phyloP scores from a whole-genome alignment of 192 early-diverging fungal species.

The Entomortierella beljakovae region DNA sequence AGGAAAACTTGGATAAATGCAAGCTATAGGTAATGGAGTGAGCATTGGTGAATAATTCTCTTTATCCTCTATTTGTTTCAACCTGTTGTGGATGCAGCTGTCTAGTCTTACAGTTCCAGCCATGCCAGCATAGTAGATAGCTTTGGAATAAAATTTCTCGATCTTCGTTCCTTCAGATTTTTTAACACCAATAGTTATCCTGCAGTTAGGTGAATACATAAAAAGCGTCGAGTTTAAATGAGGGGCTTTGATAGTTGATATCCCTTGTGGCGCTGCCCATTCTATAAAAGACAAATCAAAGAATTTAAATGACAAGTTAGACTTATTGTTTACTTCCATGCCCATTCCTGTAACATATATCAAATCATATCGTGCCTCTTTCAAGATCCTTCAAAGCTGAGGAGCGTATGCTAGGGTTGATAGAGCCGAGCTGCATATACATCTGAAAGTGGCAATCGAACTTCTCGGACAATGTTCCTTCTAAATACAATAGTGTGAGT shows the following conservation, averaged over 20 bases:
- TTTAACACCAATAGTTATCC: slow-evolving; percentile 35
- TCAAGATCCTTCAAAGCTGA: slow-evolving; percentile 59
- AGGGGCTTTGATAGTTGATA: slow-evolving; percentile 57
- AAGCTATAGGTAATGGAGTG: background rate
- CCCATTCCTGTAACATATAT: too few species aligned
- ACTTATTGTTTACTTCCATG: too few species aligned
- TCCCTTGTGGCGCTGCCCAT: slow-evolving; percentile 63
- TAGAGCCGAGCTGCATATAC: slow-evolving; percentile 61
- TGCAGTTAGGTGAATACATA: slow-evolving; percentile 62
- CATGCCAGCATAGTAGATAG: slow-evolving; percentile 61
- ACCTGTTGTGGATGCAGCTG: too few species aligned
- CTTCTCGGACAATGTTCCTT: slow-evolving; percentile 20
- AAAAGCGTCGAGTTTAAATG: slow-evolving; percentile 53
- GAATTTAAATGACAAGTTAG: too few species aligned
- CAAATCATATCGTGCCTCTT: slow-evolving; percentile 56
- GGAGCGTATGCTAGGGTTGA: slow-evolving; percentile 49
- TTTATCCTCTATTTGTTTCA: too few species aligned
- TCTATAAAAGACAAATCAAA: slow-evolving; percentile 38
- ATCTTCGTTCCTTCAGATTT: slow-evolving; percentile 60
- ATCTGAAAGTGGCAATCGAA: slow-evolving; percentile 58
- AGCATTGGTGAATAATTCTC: background rate
- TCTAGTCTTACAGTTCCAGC: slow-evolving; percentile 55
- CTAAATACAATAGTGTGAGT: too few species aligned
- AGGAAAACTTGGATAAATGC: slow-evolving; percentile 57
- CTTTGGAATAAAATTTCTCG: slow-evolving; percentile 64